A percentile compares a stretch with the other conserved stretches of the same genome.
Evolutionary conservation across 2,329 filamentous ascomycete species (phyloP).

Genomic region (Fragosphaeria purpurea): DNA sequence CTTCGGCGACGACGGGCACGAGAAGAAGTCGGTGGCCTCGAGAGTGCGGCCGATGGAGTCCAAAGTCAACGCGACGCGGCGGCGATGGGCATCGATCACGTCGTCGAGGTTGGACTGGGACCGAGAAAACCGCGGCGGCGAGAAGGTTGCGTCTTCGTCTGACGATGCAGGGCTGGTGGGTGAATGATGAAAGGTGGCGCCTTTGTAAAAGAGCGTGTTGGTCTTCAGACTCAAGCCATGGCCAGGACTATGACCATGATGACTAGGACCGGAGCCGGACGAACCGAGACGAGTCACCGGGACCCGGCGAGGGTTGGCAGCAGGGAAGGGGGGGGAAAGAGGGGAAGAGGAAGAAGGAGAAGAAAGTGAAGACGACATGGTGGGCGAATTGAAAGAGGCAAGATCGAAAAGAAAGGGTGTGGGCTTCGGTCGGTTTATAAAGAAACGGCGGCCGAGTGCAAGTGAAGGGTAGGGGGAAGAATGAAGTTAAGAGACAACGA

Average conservation of each 20-base stretch:
- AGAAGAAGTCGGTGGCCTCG: constrained; percentile 23
- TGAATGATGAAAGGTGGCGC: constrained; percentile 56
- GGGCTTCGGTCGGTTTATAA: no score
- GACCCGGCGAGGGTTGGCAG: constrained; percentile 29
- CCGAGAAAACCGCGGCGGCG: constrained; percentile 48
- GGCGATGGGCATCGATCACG: constrained; percentile 58
- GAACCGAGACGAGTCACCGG: constrained; percentile 33
- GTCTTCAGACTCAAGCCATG: constrained; percentile 39
- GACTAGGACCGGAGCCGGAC: constrained; percentile 19
- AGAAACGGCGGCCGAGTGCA: no score
- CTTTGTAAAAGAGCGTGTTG: constrained; percentile 55
- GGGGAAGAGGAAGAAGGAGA: constrained; percentile 14
- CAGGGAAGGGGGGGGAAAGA: constrained; percentile 13
- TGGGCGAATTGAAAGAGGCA: background rate
- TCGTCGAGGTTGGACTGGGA: constrained; percentile 63
- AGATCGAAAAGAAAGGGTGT: background rate
- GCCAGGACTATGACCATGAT: constrained; percentile 8
- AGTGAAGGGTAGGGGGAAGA: no score
- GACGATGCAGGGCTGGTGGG: constrained; percentile 30
- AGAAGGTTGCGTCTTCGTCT: constrained; percentile 25
- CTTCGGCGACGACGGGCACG: constrained; percentile 20
- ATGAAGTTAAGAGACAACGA: no score
- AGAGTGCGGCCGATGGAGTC: constrained; percentile 51
- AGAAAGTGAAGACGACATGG: constrained; percentile 14
- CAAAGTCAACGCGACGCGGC: constrained; percentile 57